Base-by-base conservation (phyloP, 768 basidiomycete species). In the Rhizopogon vesiculosus region DNA sequence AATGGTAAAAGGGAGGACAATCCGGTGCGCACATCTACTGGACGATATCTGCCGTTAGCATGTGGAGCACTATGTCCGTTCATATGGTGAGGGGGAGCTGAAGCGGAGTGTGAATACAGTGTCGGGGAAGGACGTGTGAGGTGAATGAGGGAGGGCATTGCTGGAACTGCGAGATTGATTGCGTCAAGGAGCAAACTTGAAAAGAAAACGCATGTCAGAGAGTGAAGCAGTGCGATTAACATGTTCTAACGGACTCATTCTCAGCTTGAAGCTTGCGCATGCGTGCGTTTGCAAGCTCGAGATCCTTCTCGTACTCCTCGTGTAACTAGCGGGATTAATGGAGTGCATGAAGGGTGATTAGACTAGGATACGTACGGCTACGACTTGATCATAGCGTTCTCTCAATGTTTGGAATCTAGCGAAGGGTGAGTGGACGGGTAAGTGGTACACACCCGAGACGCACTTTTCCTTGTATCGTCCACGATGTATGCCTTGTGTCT, bases 351-450 rank as follows among this genome's bases (percentile, higher is more conserved):
- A 33, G 33, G 28, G 19, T 39, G 22, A 33, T 39, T 12, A 1
- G 46, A 46, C 29, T 42, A 9, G 18, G 15, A 31, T 5, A 29
- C 71, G 41, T 57, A 72, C 69, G 41, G 61, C 46, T n/a, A 28
- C 71, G 52, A 70, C 69, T 43, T 67, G 66, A 45, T 72, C 69
- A 39, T 63, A 70, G 45, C 62, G 68, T 64, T 72, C 70, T 16
- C 67, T 66, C 5, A 70, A 61, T 5, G 53, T 25, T 19, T 72
- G 69, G 38, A 67, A 70, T 52, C 69, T 70, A 19, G 3, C 19
- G 33, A 10, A 7, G 3, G 9, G 28, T 22, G 19, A 40, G 48
- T 3, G 18, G 22, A 15, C 3, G 2, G 2, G 13, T 16, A n/a
- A 1, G 8, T 18, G 13, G 7, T 29, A 12, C 19, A 3, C 15